Evolutionary conservation across 805 yeast species (phyloP), one percentile per base, ranked within the genome.

Genomic region (Sungouiella blattae): DNA sequence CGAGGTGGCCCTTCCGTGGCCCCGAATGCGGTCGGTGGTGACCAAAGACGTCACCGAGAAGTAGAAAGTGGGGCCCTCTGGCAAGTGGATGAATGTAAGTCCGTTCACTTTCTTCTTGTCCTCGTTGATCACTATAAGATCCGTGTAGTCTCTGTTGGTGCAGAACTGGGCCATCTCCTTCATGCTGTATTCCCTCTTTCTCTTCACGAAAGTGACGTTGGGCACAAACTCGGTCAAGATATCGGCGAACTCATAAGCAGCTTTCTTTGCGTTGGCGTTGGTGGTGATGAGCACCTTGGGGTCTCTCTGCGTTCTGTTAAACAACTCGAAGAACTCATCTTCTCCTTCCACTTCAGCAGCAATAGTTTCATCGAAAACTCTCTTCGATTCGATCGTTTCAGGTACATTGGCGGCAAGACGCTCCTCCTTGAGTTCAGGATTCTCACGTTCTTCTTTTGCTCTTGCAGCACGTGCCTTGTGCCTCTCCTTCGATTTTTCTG

Each of bases 211-310:
- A 5, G 89, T 81, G 1, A 84, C 77, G 49, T 85, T 82, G 24
- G 98, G 98, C 26, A 93, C 62, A 24, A 89, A 73, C 44, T 88
- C 96, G 64, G 85, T 75, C 46, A 93, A 65, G 37, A 83, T 72
- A 43, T 89, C 93, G 6, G 96, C 89, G 66, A 93, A 88, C 53
- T 84, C 89, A 57, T 87, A 89, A 0, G 96, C 97, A 26, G 77
- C 75, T 54, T 85, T 86, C 50, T 79, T 80, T 11, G 98, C 96
- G 49, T 79, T 72, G 26, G 86, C 86, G 60, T 80, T 87, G 6
- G 98, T 93, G 6, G 98, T 93, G 36, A 93, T 66, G 37, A 93
- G 69, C 30, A 93, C 84, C 59, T 93, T 93, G 30, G 98, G 98
- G 33, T 80, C 79, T 42, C 69, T 58, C 20, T 62, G 57, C 1